Conservation (phyloP, 129 eudicot species). For the Artemisia annua region DNA sequence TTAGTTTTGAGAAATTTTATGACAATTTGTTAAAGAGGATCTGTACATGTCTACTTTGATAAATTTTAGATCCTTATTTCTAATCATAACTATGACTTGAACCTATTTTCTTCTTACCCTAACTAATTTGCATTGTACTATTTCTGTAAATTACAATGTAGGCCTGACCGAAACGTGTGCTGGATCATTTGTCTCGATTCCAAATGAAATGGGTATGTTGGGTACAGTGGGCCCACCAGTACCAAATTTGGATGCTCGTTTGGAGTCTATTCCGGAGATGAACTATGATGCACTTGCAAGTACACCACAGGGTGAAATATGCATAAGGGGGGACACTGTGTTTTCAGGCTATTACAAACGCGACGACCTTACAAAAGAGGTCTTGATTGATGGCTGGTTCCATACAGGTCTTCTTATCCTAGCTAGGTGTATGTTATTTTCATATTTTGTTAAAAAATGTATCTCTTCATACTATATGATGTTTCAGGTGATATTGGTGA, state of each 20-base stretch:
- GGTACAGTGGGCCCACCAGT: conserved; percentile 93
- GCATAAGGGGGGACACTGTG: conserved; percentile 61
- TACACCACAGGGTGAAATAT: conserved; percentile 76
- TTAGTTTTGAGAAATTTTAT: no score
- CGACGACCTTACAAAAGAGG: conserved; percentile 85
- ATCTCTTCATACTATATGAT: background rate
- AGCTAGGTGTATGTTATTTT: background rate
- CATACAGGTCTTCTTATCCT: conserved; percentile 59
- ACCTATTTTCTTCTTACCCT: conserved; percentile 10
- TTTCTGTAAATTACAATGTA: conserved; percentile 27
- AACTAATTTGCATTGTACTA: background rate
- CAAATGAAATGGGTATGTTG: conserved; percentile 60
- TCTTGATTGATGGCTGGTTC: conserved; percentile 76
- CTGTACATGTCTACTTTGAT: no score
- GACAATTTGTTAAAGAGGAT: no score
- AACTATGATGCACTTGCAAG: conserved; percentile 70
- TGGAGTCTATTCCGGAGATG: conserved; percentile 87
- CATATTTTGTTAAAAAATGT: background rate
- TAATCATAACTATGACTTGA: conserved; percentile 5
- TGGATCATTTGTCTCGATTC: conserved; percentile 72
- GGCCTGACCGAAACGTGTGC: conserved; percentile 90
- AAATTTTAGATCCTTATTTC: background rate
- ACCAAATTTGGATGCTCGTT: conserved; percentile 69
- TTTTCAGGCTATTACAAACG: conserved; percentile 82
- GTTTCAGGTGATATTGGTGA: conserved; percentile 77